Conservation (phyloP, 2,329 filamentous ascomycete genomes). For the Colletotrichum paranaense region DNA sequence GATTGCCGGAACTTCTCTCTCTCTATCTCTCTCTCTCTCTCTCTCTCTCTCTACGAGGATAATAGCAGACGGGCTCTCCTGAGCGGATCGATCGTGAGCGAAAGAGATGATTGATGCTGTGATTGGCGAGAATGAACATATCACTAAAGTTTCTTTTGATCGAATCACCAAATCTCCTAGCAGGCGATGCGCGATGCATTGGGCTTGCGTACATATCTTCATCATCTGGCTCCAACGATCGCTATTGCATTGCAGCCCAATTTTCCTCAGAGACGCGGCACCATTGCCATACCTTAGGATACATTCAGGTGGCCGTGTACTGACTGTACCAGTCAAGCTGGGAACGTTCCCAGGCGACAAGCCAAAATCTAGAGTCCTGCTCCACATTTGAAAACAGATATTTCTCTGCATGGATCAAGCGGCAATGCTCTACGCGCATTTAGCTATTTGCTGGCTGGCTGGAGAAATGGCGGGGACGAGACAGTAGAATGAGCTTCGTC, state of each 20-base stretch:
- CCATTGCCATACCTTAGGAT: too few species aligned
- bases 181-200: too few species aligned
- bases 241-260: too few species aligned
- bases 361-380: background rate
- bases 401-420: background rate
- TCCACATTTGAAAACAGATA: conserved; percentile 4
- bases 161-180: too few species aligned
- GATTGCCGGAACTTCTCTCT: background rate
- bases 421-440: background rate
- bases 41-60: background rate
- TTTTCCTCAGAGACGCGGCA: too few species aligned
- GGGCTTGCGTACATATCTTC: too few species aligned
- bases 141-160: too few species aligned
- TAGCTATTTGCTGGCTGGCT: too few species aligned
- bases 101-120: background rate
- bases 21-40: too few species aligned
- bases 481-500: background rate
- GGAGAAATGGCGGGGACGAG: too few species aligned
- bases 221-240: too few species aligned
- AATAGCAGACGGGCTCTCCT: background rate
- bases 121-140: background rate
- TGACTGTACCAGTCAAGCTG: background rate
- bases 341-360: background rate
- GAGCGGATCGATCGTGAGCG: background rate
- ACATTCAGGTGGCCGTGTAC: background rate